Percentiles rank a stretch among this genome's conserved stretches.
These are phyloP conservation scores for Eragrostis curvula DNA, from an alignment of 176 grass and related monocot species.

Conservation along the genomic window DNA sequence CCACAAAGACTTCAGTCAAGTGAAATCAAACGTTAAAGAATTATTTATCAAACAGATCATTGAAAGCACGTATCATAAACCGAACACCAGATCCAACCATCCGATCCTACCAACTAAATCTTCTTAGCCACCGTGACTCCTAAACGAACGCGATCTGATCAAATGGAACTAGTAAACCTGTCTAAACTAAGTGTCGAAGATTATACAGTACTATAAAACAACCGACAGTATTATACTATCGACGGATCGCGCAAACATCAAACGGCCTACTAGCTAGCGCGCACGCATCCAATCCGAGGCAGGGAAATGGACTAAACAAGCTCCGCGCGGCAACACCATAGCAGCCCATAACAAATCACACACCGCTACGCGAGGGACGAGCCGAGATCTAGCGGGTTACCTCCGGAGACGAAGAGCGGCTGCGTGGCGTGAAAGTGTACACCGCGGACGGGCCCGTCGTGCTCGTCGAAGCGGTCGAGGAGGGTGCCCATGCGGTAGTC, in stretches of 20 bases:
- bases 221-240: neutral
- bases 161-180: neutral
- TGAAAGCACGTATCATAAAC: neutral
- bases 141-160: constrained; percentile 24
- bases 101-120: constrained; percentile 31
- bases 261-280: neutral
- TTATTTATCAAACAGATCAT: constrained; percentile 13
- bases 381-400: constrained; percentile 51
- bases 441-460: constrained; percentile 94
- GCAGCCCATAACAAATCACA: neutral
- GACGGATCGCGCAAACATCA: constrained; percentile 23
- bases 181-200: neutral
- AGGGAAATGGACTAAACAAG: neutral
- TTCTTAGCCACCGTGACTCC: neutral
- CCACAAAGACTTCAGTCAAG: neutral
- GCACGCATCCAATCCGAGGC: neutral
- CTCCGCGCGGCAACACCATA: neutral
- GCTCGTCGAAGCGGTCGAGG: constrained; percentile 99
- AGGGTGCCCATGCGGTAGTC: constrained; percentile 99
- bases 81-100: constrained; percentile 46
- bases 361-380: neutral
- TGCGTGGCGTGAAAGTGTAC: constrained; percentile 98
- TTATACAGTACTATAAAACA: neutral
- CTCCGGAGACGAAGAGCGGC: constrained; percentile 99
- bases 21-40: neutral